Base-by-base conservation (phyloP, 2,329 filamentous ascomycete species). In the Sporothrix brasiliensis region DNA sequence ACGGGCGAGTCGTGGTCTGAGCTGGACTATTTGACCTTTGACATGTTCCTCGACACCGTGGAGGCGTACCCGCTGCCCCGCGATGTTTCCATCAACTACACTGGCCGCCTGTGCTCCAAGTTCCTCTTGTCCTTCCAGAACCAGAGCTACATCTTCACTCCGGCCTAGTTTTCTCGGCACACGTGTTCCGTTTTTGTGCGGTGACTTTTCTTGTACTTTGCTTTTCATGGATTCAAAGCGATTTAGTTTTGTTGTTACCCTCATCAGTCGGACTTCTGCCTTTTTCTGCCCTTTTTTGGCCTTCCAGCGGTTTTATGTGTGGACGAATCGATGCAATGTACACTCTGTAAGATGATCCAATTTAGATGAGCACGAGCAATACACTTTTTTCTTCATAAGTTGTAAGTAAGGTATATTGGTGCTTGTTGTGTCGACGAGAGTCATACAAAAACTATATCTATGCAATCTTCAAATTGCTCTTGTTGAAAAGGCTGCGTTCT, bases 71-170 rank as follows among this genome's bases (percentile, higher is more conserved):
- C 67, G 16, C 47, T 30, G 47, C 66, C 65, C 24, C 61, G 81
- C 66, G 81, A 87, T 71, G 80, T 84, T 19, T 80, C 83, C 19
- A 77, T 82, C 50, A 80, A 85, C 74, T 87, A 88, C 75, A 84
- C 81, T 0, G 86, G 86, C 0, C 82, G 85, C 14, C 79, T 88
- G 63, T 78, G 85, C 69, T 80, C 85, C 68, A 83, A 83, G 75
- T 88, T 88, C 75, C 74, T 88, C 69, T 78, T 87, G 27, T 87
- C 85, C 0, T 88, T 88, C 74, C 27, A 65, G 44, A 52, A 63
- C n/a, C 66, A 69, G 24, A 16, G 21, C 13, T 72, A 70, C 49
- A 74, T 74, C 6, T 70, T 70, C 21, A 71, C 70, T 11, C 67
- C 68, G 4, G 69, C 13, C 5, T 72, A 58, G 50, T 53, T 11